Evolutionary conservation across 2,329 filamentous ascomycete species (phyloP), one percentile per base, ranked within the genome.

Genomic region (Neonectria hederae): DNA sequence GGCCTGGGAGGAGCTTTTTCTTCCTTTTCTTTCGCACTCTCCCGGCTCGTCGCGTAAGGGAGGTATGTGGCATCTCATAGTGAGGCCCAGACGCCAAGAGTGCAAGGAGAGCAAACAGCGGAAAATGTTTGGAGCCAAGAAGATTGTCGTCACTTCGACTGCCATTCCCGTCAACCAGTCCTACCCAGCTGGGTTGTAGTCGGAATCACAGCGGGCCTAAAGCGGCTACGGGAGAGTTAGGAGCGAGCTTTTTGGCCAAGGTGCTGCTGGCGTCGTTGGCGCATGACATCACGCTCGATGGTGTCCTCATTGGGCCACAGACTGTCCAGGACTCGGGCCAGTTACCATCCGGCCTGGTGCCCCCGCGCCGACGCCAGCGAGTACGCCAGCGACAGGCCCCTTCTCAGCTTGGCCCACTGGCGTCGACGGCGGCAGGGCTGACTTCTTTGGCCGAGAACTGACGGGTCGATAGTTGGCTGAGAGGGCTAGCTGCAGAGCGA

Each of bases 241-340:
- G 40, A 54, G 54, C 40, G 26, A 53, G 60, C 22, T 40, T 52
- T 53, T 40, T 5, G 43, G 26, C 46, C 42, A 54, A 54, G 48
- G 60, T 58, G 60, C 48, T 40, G 46, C 48, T 53, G 26, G 57
- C 40, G 30, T 32, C 40, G 30, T 32, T 58, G 54, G 61, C 43
- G 61, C 55, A 63, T 63, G 61, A 63, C 61, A 63, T 63, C 61
- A 63, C 61, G 49, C 17, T 19, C 35, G 55, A 59, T 59, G 43
- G 55, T 40, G 48, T 55, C 49, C 56, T 63, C 55, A 59, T 63
- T 63, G 61, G 55, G 43, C 46, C 55, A 32, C 43, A 45, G 56
- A 26, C 48, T 35, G 52, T 43, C 51, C 49, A 54, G 38, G 54
- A 52, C 17, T 28, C 30, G 40, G 30, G 48, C 40, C 59, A 49